Evolutionary conservation across 2,329 filamentous ascomycete genomes (phyloP), one percentile per base, ranked within the genome.

Genomic region (Fusarium xyrophilum): DNA sequence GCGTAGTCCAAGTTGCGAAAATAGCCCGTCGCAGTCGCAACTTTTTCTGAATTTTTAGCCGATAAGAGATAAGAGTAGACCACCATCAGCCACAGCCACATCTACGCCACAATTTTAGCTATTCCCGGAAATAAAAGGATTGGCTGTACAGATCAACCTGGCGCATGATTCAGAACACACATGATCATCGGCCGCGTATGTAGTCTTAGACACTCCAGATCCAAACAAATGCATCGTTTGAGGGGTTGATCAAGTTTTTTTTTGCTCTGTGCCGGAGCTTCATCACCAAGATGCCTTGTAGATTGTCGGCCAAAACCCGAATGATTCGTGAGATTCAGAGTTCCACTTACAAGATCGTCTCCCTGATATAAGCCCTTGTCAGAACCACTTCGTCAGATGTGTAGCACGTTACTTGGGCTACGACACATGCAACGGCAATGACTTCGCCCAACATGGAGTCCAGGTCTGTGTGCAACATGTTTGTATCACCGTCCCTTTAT

Each of bases 11-110:
- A 39, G 42, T 55, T 60, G 42, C 47, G 54, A 65, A 55, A 42
- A 39, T 27, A 38, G 55, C 27, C 27, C 23, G 36, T 68, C 65
- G 40, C 32, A 56, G 44, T 68, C 60, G 48, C 65, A 67, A 68
- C 65, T 68, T 67, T 67, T 67, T 68, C 58, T 60, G 65, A 68
- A 60, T 53, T 67, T 67, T 67, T 68, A 60, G 44, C 21, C 32
- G 65, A 67, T 67, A 67, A 67, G 64, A 68, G 65, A 67, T 67
- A 67, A 67, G 60, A 50, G 17, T 12, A n/a, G 27, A 13, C 15
- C 40, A 9, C 23, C 25, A 17, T 9, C 25, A 47, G 56, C 63
- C 63, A 60, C 17, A 47, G 35, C 63, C 56, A 55, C 21, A 65
- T 23, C 10, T 11, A 17, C 19, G 11, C 21, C 30, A 33, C 13